Evolutionary conservation across 306 rosid species (phyloP).

Genomic region (Dalbergia oliveri): DNA sequence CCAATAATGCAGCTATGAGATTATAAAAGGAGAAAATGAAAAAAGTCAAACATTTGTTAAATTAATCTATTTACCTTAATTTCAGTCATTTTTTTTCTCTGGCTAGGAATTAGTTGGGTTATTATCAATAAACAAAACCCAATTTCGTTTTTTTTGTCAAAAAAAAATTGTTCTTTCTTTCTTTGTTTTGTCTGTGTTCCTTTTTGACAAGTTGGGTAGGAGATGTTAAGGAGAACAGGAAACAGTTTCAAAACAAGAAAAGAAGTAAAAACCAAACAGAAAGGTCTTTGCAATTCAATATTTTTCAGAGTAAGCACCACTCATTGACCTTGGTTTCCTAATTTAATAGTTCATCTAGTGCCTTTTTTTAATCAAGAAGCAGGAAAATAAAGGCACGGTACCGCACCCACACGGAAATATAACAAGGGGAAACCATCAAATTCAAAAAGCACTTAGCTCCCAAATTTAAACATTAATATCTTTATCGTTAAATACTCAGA

Average conservation of each 20-base stretch:
- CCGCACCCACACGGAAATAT: slow-evolving; percentile 64
- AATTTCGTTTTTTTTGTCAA: not conserved
- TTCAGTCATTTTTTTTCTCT: not conserved
- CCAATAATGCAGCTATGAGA: slow-evolving; percentile 51
- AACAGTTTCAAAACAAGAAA: slow-evolving; percentile 48
- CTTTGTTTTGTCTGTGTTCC: slow-evolving; percentile 25
- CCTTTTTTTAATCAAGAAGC: slow-evolving; percentile 47
- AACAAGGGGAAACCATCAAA: slow-evolving; percentile 81
- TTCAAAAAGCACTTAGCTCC: slow-evolving; percentile 68
- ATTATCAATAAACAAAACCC: slow-evolving; percentile 39
- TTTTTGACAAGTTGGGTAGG: slow-evolving; percentile 56
- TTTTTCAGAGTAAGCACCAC: slow-evolving; percentile 61
- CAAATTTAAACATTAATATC: slow-evolving; percentile 53
- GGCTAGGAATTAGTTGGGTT: slow-evolving; percentile 47
- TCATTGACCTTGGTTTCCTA: slow-evolving; percentile 79
- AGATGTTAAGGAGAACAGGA: slow-evolving; percentile 33
- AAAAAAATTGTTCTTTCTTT: not conserved
- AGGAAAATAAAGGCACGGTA: slow-evolving; percentile 51
- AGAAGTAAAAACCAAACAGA: slow-evolving; percentile 55
- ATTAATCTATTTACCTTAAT: not conserved
- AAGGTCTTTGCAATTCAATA: slow-evolving; percentile 50
- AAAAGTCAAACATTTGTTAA: slow-evolving; percentile 55
- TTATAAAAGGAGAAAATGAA: slow-evolving; percentile 37
- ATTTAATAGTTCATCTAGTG: slow-evolving; percentile 42
- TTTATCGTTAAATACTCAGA: slow-evolving; percentile 59